These are phyloP conservation scores for Thalassiosira ordinaria DNA, from an alignment of 352 stramenopile species.

Conservation along the genomic window DNA sequence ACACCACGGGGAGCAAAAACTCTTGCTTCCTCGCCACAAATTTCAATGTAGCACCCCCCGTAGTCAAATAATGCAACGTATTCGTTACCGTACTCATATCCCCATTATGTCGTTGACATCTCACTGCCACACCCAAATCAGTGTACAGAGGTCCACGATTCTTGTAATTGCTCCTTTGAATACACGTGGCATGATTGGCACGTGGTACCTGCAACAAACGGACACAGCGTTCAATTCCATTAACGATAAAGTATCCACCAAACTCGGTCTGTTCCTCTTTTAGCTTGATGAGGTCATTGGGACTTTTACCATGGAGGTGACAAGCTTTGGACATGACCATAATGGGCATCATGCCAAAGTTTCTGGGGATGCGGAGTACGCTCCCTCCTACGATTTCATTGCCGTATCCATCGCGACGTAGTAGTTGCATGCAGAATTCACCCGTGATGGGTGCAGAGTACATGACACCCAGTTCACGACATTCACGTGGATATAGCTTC, in stretches of 20 bases:
- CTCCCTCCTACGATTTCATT: slow-evolving; percentile 27
- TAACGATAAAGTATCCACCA: slow-evolving; percentile 99
- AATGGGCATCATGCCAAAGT: slow-evolving; percentile 95
- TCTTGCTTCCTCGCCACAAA: slow-evolving; percentile 98
- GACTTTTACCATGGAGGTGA: slow-evolving; percentile 91
- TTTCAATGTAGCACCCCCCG: slow-evolving; percentile 95
- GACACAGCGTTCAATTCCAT: slow-evolving; percentile 98
- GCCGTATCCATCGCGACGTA: slow-evolving; percentile 68
- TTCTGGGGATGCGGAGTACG: slow-evolving; percentile 66
- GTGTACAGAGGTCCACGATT: slow-evolving; percentile 95
- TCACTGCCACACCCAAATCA: slow-evolving; percentile 96
- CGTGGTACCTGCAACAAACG: slow-evolving; percentile 94
- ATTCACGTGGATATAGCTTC: slow-evolving; percentile 90
- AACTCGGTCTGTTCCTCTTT: slow-evolving; percentile 93
- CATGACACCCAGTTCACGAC: slow-evolving; percentile 94
- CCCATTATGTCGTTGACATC: slow-evolving; percentile 90
- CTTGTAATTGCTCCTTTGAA: slow-evolving; percentile 96
- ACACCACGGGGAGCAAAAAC: slow-evolving; percentile 96
- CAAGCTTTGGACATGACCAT: slow-evolving; percentile 97
- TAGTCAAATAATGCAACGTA: slow-evolving; percentile 98
- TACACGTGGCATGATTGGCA: slow-evolving; percentile 89
- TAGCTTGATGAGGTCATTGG: slow-evolving; percentile 89
- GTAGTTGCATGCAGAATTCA: slow-evolving; percentile 87
- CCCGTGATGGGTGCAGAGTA: slow-evolving; percentile 95
- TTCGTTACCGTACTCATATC: slow-evolving; percentile 97